phyloP scores from a whole-genome alignment of 2,329 filamentous ascomycete species.

The Neonectria punicea region DNA sequence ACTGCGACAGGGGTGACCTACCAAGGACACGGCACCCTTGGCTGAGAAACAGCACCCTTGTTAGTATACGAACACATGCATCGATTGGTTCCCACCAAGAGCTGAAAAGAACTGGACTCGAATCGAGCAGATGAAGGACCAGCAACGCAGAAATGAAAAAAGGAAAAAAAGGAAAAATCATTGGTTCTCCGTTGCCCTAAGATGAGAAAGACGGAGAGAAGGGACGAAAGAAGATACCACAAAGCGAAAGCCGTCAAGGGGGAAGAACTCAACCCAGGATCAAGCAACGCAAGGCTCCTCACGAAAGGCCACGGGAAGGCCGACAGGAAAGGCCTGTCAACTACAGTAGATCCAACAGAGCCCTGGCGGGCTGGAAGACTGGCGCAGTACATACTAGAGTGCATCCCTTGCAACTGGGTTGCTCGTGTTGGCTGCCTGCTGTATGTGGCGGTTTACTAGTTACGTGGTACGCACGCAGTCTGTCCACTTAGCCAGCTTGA shows the following conservation, averaged over 20 bases:
- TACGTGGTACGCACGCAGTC: not conserved
- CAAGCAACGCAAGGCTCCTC: not conserved
- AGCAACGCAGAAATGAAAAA: not conserved
- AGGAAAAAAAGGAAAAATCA: not conserved
- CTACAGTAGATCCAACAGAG: not conserved
- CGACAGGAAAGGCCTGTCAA: not conserved
- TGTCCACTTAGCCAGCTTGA: too few species aligned
- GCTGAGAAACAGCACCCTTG: not conserved
- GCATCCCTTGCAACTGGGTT: not conserved
- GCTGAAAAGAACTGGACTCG: conserved; percentile 15
- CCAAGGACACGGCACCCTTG: not conserved
- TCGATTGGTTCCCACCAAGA: conserved; percentile 14
- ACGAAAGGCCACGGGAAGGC: not conserved
- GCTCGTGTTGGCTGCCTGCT: not conserved
- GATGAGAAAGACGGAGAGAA: not conserved
- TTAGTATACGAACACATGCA: conserved; percentile 23
- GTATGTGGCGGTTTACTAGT: too few species aligned
- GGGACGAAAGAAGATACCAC: not conserved
- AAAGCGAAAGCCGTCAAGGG: not conserved
- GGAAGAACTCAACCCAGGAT: not conserved
- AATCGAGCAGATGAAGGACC: not conserved
- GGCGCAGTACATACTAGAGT: not conserved
- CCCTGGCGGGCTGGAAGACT: not conserved
- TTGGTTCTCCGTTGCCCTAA: not conserved
- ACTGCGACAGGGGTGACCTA: not conserved